Evolutionary conservation across 495 filamentous ascomycete species (phyloP).

Genomic region (Aspergillus diversus): DNA sequence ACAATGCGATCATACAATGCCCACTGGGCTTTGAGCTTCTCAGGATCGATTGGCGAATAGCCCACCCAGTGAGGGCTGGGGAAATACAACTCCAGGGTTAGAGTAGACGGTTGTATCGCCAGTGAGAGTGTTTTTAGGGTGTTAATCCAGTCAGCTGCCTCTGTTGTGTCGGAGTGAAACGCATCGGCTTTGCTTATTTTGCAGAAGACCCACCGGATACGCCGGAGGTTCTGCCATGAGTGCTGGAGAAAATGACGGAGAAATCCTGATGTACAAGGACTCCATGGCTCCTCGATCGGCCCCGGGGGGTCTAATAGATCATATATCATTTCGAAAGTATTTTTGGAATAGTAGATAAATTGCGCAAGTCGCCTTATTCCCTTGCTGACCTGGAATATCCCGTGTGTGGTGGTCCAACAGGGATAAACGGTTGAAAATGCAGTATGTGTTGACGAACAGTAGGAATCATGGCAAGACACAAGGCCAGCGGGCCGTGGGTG

Average conservation of each 20-base stretch:
- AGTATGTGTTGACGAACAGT: slow-evolving; percentile 9
- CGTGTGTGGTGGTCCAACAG: slow-evolving; percentile 5
- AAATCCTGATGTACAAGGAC: slow-evolving; percentile 2
- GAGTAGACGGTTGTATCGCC: neutral
- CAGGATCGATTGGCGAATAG: neutral
- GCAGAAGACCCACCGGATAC: slow-evolving; percentile 3
- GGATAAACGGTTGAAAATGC: slow-evolving; percentile 9
- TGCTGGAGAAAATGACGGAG: slow-evolving; percentile 5
- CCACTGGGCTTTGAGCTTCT: neutral
- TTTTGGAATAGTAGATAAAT: slow-evolving; percentile 6
- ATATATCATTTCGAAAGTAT: slow-evolving; percentile 5
- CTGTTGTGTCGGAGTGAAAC: neutral
- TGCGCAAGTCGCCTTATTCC: neutral
- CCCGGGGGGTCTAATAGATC: neutral
- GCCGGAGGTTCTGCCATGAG: slow-evolving; percentile 6
- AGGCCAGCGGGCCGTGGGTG: neutral
- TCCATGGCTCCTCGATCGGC: neutral
- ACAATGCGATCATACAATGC: slow-evolving; percentile 1
- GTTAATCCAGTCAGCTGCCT: neutral
- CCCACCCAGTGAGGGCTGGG: too few species aligned
- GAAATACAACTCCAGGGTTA: slow-evolving; percentile 12
- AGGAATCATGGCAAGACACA: neutral
- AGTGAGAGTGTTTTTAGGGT: neutral
- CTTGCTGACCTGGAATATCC: slow-evolving; percentile 9
- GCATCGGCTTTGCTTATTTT: neutral